Evolutionary conservation across 306 rosid genomes (phyloP), one percentile per base, ranked within the genome.

Genomic region (Geum urbanum): DNA sequence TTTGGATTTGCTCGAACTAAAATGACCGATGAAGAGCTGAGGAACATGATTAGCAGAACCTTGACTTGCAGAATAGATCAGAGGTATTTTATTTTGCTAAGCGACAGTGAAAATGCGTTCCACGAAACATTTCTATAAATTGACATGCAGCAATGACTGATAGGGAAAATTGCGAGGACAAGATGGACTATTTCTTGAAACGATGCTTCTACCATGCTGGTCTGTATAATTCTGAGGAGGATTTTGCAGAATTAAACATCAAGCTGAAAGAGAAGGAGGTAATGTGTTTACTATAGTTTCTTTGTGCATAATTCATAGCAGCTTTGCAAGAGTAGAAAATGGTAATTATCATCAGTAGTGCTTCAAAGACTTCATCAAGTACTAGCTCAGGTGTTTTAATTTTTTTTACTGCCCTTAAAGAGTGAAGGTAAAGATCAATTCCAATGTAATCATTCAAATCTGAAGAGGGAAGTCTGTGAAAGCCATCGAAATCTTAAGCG

Each of bases 191-290:
- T 43, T 94, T 94, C 81, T 83, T 90, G 73, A 83, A 81, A 78
- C 80, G 94, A 80, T 94, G 98, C 69, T 94, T 88, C 77, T 94
- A 94, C 84, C 98, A 94, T 72, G 89, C 95, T 67, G 97, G 98
- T 56, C 86, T 82, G 70, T 94, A 94, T 66, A 72, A 77, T 72
- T 90, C 97, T 0, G 97, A 88, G 83, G 92, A 85, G 43, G 50
- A 88, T 74, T 90, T 92, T 35, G 81, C 76, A 57, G 86, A 85
- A 63, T 71, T 92, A 83, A 85, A 88, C 69, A 51, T 69, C 72
- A 90, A 85, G 84, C 76, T 92, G 75, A 87, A 72, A 70, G 97
- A 76, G 76, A 90, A 82, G 83, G 98, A 92, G 97, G 98, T 89
- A 74, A 72, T 54, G 37, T 43, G 55, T 52, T 20, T 50, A 32